Evolutionary conservation across 108 stramenopile species (phyloP), one percentile per base, ranked within the genome.

Genomic region (Skeletonema tropicum): DNA sequence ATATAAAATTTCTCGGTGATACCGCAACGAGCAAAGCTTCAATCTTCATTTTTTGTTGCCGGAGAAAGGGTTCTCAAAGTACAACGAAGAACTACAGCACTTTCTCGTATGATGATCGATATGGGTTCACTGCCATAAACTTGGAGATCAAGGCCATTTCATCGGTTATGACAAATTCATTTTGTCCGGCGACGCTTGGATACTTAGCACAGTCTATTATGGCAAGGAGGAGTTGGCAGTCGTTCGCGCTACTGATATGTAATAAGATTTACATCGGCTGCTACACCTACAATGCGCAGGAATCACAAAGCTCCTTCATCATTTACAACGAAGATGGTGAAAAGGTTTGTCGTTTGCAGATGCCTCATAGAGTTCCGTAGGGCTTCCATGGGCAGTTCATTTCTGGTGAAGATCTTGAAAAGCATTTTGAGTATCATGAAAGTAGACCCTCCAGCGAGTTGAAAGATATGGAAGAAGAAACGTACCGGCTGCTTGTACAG

Each of bases 101-200:
- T 38, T 74, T 81, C 55, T 59, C 63, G 12, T 36, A 45, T 32
- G 35, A 62, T 6, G 69, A 81, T 48, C 62, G 73, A 25, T 74
- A 39, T 60, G 80, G 80, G 41, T 81, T 66, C 69, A 70, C 73
- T 2, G 73, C 71, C 3, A 75, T 81, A n/a, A n/a, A 25, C 74
- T 66, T 55, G 73, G 38, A 11, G 74, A 81, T 19, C 7, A 46
- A 14, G 74, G 74, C 21, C 13, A 48, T 17, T 81, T 81, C 35
- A 66, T 81, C 66, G 80, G 80, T 3, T 81, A 74, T 59, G 80
- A 73, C 8, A 74, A 81, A 41, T 81, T 73, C 74, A 81, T 23
- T 26, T 81, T 64, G 29, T 81, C 15, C 46, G 62, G 1, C 57
- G 69, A 49, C 38, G 80, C 26, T 62, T 81, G 46, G 68, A 67